Evolutionary conservation across 768 basidiomycete species (phyloP), one percentile per base, ranked within the genome.

Genomic region (Amanita pallidorosea): DNA sequence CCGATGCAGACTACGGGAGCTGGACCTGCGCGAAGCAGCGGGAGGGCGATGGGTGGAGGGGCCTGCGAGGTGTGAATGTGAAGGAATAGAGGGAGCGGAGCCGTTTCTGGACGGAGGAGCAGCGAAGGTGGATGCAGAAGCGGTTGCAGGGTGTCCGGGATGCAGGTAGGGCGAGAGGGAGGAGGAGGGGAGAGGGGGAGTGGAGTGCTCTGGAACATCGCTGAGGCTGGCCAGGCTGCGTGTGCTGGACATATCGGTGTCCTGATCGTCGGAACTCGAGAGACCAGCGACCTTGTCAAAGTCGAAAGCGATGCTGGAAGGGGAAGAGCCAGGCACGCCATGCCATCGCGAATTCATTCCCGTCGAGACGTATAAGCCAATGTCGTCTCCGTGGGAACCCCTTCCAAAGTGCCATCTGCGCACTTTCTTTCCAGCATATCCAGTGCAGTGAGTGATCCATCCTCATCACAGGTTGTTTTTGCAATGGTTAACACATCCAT

Each of bases 161-260:
- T 33, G 51, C 41, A 18, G 22, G 33, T 22, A 54, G 18, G 54
- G 47, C 12, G 51, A 42, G 31, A 54, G 56, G 45, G 51, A 29
- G 49, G 51, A 46, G 18, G 56, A 43, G 22, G 65, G 56, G n/a
- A n/a, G n/a, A 2, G 61, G 58, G 47, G 54, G 47, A 1, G 55
- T 27, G 4, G 54, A 57, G 56, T 69, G 66, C 49, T 69, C 67
- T 18, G 64, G 67, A 3, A 67, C 67, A 53, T 69, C 66, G 23
- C 59, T 61, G 47, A 69, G 58, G 49, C 61, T 60, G 35, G 60
- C n/a, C n/a, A n/a, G 56, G 31, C 55, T 47, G 9, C 53, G 23
- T 25, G 48, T 55, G 48, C 57, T 64, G 35, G 52, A 47, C 64
- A 67, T 64, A 33, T 61, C 58, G 29, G 42, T 51, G 47, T 45